phyloP scores from a whole-genome alignment of 345 rosid genomes.

The Aegle marmelos region DNA sequence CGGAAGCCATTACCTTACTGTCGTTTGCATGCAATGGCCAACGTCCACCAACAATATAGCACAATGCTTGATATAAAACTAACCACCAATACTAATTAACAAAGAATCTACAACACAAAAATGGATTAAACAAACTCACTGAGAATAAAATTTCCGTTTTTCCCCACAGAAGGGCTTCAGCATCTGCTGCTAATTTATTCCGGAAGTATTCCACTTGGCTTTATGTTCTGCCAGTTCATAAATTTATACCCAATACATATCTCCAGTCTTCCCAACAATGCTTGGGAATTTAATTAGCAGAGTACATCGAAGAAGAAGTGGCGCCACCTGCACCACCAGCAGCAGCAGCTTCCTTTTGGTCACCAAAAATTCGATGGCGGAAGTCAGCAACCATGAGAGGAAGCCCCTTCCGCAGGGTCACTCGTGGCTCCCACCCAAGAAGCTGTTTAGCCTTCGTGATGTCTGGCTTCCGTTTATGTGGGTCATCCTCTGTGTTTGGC shows the following conservation, averaged over 20 bases:
- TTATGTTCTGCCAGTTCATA: no score
- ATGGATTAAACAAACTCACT: background rate
- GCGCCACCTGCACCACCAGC: background rate
- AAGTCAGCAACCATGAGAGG: slow-evolving; percentile 80
- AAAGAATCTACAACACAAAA: background rate
- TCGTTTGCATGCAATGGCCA: background rate
- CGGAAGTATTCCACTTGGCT: background rate
- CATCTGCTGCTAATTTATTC: slow-evolving; percentile 11
- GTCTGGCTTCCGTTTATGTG: slow-evolving; percentile 85
- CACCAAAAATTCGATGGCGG: slow-evolving; percentile 70
- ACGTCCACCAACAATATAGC: background rate
- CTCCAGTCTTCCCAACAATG: background rate
- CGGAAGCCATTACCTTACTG: background rate
- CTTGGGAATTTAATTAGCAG: background rate
- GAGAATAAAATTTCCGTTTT: background rate
- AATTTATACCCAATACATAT: background rate
- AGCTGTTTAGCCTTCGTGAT: slow-evolving; percentile 77
- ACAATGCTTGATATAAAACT: background rate
- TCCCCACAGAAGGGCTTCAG: background rate
- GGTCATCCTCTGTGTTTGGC: slow-evolving; percentile 88
- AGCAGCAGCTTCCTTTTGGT: slow-evolving; percentile 24
- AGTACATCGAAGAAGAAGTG: background rate
- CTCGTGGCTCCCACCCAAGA: slow-evolving; percentile 71
- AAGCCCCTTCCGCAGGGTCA: slow-evolving; percentile 72
- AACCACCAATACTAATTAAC: background rate